These are phyloP conservation scores for Suillus americanus DNA, from an alignment of 768 basidiomycete genomes.

Conservation along the genomic window DNA sequence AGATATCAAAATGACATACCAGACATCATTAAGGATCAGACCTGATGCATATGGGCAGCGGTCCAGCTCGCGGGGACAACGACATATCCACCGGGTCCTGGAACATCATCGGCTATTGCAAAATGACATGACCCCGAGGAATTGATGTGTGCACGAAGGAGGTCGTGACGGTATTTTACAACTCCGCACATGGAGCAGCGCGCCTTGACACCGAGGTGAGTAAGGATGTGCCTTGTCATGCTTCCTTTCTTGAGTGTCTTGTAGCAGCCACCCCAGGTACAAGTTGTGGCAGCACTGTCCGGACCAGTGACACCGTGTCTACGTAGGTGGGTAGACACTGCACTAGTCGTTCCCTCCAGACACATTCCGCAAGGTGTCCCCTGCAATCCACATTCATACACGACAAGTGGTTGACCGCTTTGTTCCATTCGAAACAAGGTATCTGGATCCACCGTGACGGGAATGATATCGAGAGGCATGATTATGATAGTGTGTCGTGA, in stretches of 20 bases:
- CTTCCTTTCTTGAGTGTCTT: not conserved
- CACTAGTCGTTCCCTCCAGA: conserved; percentile 4
- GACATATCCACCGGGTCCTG: not conserved
- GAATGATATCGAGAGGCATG: not conserved
- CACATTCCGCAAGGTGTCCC: not conserved
- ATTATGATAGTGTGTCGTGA: not conserved
- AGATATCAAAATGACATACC: not conserved
- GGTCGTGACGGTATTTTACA: not conserved
- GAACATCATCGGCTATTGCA: not conserved
- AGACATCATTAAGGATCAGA: not conserved
- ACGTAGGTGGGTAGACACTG: conserved; percentile 7
- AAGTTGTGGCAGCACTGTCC: not conserved
- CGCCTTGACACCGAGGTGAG: conserved; percentile 4
- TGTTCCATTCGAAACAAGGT: not conserved
- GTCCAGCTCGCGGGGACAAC: not conserved
- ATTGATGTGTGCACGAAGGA: not conserved
- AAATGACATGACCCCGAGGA: not conserved
- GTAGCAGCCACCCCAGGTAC: conserved; percentile 1
- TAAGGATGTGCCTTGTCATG: conserved; percentile 8
- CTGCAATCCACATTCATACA: not conserved
- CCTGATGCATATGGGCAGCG: not conserved
- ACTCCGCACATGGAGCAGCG: conserved; percentile 1
- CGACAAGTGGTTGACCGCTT: not conserved
- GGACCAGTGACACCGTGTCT: conserved; percentile 1
- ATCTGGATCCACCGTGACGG: not conserved